Evolutionary conservation across 2,329 filamentous ascomycete genomes (phyloP).

Genomic region (Coniochaeta hoffmannii): DNA sequence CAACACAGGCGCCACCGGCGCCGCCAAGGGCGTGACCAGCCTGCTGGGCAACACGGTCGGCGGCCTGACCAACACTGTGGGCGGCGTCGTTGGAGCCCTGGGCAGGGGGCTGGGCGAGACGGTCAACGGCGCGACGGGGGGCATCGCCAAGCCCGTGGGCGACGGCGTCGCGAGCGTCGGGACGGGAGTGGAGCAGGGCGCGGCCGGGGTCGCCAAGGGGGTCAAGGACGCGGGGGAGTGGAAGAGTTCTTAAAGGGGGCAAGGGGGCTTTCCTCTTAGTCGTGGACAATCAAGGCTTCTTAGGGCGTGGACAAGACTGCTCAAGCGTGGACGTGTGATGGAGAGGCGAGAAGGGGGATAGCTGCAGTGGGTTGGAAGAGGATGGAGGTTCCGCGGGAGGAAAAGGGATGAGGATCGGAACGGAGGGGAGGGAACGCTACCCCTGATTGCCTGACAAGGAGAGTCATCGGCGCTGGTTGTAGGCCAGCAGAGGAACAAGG

Average conservation of each 20-base stretch:
- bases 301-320: too few species aligned
- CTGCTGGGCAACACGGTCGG: conserved; percentile 23
- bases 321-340: too few species aligned
- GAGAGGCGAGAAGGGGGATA: too few species aligned
- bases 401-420: too few species aligned
- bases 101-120: conserved; percentile 51
- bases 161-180: conserved; percentile 46
- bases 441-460: too few species aligned
- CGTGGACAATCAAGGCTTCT: too few species aligned
- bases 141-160: conserved; percentile 45
- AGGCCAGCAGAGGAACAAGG: too few species aligned
- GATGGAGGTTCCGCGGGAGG: too few species aligned
- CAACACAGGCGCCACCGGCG: conserved; percentile 17
- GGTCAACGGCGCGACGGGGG: conserved; percentile 44
- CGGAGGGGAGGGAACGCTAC: too few species aligned
- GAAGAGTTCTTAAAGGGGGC: conserved; percentile 27
- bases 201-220: conserved; percentile 39
- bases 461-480: too few species aligned
- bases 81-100: conserved; percentile 35
- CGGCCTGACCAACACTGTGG: conserved; percentile 22
- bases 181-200: conserved; percentile 44
- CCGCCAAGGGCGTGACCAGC: conserved; percentile 20
- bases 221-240: conserved; percentile 52
- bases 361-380: too few species aligned
- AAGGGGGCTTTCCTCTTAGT: too few species aligned